Base-by-base conservation (phyloP, 2,329 filamentous ascomycete genomes). In the Fusarium continuum region DNA sequence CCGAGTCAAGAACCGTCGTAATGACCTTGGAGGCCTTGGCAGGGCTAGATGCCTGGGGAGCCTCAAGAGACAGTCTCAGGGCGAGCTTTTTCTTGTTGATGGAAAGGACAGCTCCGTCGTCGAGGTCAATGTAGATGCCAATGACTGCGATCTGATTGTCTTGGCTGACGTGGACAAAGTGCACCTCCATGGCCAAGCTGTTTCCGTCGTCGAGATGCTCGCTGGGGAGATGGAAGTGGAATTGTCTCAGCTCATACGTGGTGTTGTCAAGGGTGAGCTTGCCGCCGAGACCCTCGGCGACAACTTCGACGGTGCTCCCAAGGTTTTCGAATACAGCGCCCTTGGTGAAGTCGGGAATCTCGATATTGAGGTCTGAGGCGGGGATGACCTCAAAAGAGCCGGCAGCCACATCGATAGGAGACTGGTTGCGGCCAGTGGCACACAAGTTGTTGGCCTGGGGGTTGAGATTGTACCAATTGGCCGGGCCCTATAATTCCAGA, bases 191-290 rank as follows among this genome's bases (percentile, higher is more conserved):
- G 20, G 71, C 68, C 40, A 64, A 52, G 41, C 67, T 71, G 0
- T 61, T 64, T 8, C 78, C 72, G 69, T 79, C 64, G 70, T 87
- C 75, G 40, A 80, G 78, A 66, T 88, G 85, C 76, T 88, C 85
- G 36, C 82, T 83, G 1, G 85, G 84, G 0, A 83, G 83, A 69
- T 88, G 85, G 74, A 87, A 85, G 72, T 87, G 85, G 75, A 86
- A 87, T 64, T 87, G 85, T 40, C 74, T 74, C 13, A 86, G 75
- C 0, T 64, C 68, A 71, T 80, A 85, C 14, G 75, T 68, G 14
- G 72, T 71, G 25, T 75, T 76, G 2, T 67, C 74, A 20, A 82
- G 69, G 0, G 65, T 74, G 4, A 84, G 78, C 10, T 77, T 81
- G 25, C 83, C 83, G 44, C 80, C 61, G n/a, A 61, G 41, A 3